phyloP scores from a whole-genome alignment of 257 asterid species.

The Rhazya stricta region DNA sequence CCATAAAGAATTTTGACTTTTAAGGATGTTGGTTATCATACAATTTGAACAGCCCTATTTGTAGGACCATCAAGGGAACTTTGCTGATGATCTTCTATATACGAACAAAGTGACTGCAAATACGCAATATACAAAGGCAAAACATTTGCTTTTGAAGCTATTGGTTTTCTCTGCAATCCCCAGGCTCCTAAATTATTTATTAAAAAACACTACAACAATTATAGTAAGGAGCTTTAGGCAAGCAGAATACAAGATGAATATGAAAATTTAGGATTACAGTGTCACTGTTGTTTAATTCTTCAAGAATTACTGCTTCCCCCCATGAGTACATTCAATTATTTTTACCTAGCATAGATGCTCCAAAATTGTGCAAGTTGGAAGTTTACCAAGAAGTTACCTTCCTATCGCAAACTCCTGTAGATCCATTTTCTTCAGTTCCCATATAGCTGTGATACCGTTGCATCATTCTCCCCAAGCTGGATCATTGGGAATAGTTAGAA shows the following conservation, averaged over 20 bases:
- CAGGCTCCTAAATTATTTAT: background rate
- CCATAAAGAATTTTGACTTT: background rate
- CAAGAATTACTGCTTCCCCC: background rate
- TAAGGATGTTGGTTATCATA: background rate
- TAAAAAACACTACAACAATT: background rate
- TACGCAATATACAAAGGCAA: background rate
- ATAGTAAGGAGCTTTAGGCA: background rate
- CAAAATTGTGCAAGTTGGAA: background rate
- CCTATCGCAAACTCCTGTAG: conserved; percentile 7
- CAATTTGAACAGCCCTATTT: background rate
- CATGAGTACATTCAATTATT: background rate
- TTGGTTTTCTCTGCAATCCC: background rate
- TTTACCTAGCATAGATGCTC: background rate
- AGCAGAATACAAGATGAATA: background rate
- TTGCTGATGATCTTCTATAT: background rate
- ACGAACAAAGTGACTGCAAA: background rate
- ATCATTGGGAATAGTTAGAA: background rate
- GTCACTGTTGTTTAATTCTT: background rate
- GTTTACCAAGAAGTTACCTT: conserved; percentile 15
- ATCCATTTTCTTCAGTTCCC: conserved; percentile 22
- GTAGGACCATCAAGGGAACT: background rate
- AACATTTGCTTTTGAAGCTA: background rate
- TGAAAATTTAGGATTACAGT: background rate
- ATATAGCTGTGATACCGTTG: conserved; percentile 13
- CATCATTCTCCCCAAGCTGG: conserved; percentile 25